These are phyloP conservation scores for Urtica urens DNA, from an alignment of 306 rosid genomes.

Conservation along the genomic window DNA sequence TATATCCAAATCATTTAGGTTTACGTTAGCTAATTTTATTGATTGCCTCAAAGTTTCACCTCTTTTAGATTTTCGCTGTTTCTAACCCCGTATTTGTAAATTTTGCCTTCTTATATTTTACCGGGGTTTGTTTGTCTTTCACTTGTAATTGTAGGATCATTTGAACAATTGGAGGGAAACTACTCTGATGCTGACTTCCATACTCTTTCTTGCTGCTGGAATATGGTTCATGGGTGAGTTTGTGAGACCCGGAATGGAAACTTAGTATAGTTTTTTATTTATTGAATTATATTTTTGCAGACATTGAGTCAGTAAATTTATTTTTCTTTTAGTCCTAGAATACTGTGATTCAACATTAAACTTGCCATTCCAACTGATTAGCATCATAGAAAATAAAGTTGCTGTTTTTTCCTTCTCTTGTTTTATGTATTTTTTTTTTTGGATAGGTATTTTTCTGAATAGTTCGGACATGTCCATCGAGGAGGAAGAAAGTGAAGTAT, in stretches of 20 bases:
- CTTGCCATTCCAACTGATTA: background rate
- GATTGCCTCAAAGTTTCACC: background rate
- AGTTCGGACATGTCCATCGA: slow-evolving; percentile 29
- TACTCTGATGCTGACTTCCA: slow-evolving; percentile 49
- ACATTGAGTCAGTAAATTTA: too few species aligned
- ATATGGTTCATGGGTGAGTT: slow-evolving; percentile 74
- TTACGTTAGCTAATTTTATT: background rate
- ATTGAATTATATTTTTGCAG: slow-evolving; percentile 1
- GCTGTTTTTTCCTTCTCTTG: too few species aligned
- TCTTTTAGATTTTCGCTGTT: background rate
- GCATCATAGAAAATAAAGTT: too few species aligned
- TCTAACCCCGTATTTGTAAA: too few species aligned
- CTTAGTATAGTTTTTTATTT: too few species aligned
- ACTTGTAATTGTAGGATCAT: slow-evolving; percentile 39
- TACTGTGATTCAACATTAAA: too few species aligned
- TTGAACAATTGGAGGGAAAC: slow-evolving; percentile 65
- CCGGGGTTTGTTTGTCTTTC: slow-evolving; percentile 11
- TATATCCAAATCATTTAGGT: too few species aligned
- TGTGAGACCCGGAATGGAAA: too few species aligned
- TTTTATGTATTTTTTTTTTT: too few species aligned
- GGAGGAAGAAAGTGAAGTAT: slow-evolving; percentile 29
- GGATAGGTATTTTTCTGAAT: slow-evolving; percentile 58
- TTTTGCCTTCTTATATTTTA: background rate
- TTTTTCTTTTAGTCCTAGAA: too few species aligned
- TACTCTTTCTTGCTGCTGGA: slow-evolving; percentile 64